Conservation (phyloP, 1,284 basidiomycete species). For the Puccinia horiana region DNA sequence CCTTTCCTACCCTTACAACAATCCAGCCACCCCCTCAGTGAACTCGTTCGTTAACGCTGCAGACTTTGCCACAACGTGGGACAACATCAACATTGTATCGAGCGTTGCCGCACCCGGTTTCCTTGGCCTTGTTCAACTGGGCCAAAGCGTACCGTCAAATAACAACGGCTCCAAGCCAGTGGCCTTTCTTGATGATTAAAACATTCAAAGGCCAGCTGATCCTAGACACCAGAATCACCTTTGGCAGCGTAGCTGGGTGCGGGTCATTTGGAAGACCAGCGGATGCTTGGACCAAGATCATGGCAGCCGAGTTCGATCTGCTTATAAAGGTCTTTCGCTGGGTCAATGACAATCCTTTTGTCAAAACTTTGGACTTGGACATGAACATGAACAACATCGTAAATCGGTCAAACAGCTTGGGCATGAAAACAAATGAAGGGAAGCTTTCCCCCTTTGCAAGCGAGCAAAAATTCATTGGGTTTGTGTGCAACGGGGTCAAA, state of each 20-base stretch:
- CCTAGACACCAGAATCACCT: background rate
- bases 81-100: background rate
- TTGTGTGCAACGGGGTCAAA: background rate
- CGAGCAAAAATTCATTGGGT: too few relatives aligned
- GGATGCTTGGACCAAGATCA: background rate
- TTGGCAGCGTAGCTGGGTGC: too few relatives aligned
- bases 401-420: background rate
- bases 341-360: too few relatives aligned
- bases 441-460: background rate
- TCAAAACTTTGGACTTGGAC: background rate
- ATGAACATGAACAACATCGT: too few relatives aligned
- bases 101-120: too few relatives aligned
- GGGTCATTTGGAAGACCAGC: slow-evolving; percentile 8
- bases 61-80: background rate
- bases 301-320: background rate
- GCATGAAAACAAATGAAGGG: background rate
- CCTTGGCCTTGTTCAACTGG: background rate
- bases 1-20: background rate
- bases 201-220: background rate
- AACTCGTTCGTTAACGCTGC: background rate
- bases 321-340: background rate
- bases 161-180: background rate
- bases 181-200: background rate
- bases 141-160: too few relatives aligned
- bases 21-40: background rate